Conservation (phyloP, 805 yeast species). For the Starmera caribaea region DNA sequence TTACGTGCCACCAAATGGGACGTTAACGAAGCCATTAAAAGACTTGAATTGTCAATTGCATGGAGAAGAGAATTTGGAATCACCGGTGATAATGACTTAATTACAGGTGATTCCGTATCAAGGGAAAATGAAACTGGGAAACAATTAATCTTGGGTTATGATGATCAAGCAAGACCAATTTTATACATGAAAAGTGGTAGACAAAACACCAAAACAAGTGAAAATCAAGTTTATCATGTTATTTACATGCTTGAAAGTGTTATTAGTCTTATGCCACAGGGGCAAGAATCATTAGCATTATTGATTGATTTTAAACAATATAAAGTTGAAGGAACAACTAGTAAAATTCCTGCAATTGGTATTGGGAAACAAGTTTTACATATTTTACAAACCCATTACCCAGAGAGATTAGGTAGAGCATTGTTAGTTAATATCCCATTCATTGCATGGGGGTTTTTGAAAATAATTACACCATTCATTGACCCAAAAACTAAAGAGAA, state of each 20-base stretch:
- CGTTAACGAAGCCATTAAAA: slow-evolving; percentile 51
- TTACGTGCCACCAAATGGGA: slow-evolving; percentile 87
- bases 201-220: slow-evolving; percentile 81
- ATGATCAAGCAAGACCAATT: slow-evolving; percentile 78
- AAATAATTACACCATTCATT: slow-evolving; percentile 82
- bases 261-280: slow-evolving; percentile 86
- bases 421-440: slow-evolving; percentile 83
- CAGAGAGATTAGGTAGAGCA: slow-evolving; percentile 93
- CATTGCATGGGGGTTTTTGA: slow-evolving; percentile 81
- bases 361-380: slow-evolving; percentile 88
- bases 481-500: slow-evolving; percentile 89
- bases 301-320: slow-evolving; percentile 81
- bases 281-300: slow-evolving; percentile 82
- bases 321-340: slow-evolving; percentile 26
- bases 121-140: slow-evolving; percentile 82
- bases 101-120: slow-evolving; percentile 40
- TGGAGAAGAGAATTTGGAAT: slow-evolving; percentile 90
- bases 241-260: slow-evolving; percentile 83
- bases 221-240: slow-evolving; percentile 85
- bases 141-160: slow-evolving; percentile 79
- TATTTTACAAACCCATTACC: slow-evolving; percentile 94
- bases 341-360: slow-evolving; percentile 76
- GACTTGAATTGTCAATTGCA: slow-evolving; percentile 62
- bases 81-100: slow-evolving; percentile 32
- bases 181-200: slow-evolving; percentile 82